Evolutionary conservation across 225 moss, liverwort and hornwort genomes (phyloP).

Genomic region (Neckera pumila): DNA sequence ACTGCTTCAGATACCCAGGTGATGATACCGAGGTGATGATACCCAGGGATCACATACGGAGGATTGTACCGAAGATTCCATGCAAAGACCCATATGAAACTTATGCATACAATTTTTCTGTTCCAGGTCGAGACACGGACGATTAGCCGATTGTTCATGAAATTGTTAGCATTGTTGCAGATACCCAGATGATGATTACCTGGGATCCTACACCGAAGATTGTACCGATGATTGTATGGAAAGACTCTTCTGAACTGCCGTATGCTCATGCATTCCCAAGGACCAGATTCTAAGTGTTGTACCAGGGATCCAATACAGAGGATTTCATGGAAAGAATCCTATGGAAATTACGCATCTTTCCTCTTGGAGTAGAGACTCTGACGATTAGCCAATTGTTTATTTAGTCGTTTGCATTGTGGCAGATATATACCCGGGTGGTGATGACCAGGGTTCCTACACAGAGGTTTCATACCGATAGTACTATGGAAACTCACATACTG

Average conservation of each 20-base stretch:
- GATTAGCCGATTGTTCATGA: background rate
- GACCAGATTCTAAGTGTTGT: background rate
- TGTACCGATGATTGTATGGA: background rate
- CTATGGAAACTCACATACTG: background rate
- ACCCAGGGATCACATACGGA: background rate
- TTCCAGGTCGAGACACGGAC: background rate
- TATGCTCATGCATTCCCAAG: background rate
- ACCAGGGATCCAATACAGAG: background rate
- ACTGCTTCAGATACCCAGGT: too few species aligned
- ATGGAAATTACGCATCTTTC: background rate
- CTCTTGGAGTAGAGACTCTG: background rate
- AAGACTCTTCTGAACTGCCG: background rate
- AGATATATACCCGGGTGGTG: too few species aligned
- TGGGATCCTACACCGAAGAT: background rate
- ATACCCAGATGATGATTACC: background rate
- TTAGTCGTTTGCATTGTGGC: background rate
- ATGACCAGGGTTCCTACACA: too few species aligned
- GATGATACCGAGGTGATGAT: too few species aligned
- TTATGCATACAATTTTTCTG: background rate
- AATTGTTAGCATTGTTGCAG: background rate
- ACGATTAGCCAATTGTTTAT: background rate
- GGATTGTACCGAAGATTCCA: background rate
- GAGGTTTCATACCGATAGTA: background rate
- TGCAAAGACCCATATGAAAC: background rate
- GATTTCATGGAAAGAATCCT: background rate